Evolutionary conservation across 2,329 filamentous ascomycete species (phyloP).

Genomic region (Exserohilum turcica): DNA sequence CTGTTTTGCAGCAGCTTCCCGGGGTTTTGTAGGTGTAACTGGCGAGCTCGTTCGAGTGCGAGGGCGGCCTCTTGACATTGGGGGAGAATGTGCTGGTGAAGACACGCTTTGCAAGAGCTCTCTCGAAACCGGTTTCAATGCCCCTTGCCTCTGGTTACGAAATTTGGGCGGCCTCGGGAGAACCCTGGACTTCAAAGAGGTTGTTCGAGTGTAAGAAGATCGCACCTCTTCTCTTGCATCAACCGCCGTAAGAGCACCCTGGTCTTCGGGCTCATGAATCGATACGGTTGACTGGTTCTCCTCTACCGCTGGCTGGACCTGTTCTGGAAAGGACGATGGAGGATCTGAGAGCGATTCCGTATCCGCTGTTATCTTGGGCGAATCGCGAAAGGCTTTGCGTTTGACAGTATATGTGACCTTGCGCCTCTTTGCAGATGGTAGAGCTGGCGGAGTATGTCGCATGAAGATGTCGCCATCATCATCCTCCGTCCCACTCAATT

Average conservation of each 20-base stretch:
- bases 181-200: conserved; percentile 30
- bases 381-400: conserved; percentile 26
- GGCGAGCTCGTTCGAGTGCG: conserved; percentile 14
- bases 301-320: conserved; percentile 27
- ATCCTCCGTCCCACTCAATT: conserved; percentile 39
- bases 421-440: conserved; percentile 38
- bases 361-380: conserved; percentile 15
- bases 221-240: conserved; percentile 25
- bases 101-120: conserved; percentile 28
- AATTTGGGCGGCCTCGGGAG: conserved; percentile 21
- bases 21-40: conserved; percentile 16
- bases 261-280: conserved; percentile 39
- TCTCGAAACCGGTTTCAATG: conserved; percentile 37
- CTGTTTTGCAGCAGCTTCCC: neutral
- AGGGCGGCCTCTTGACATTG: conserved; percentile 6
- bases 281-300: conserved; percentile 28
- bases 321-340: conserved; percentile 20
- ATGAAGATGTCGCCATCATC: conserved; percentile 42
- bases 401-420: conserved; percentile 35
- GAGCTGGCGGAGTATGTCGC: conserved; percentile 28
- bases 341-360: conserved; percentile 19
- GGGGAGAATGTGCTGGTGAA: conserved; percentile 20
- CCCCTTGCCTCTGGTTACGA: conserved; percentile 29
- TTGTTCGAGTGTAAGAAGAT: conserved; percentile 22
- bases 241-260: conserved; percentile 41